Evolutionary conservation across 768 basidiomycete genomes (phyloP), one percentile per base, ranked within the genome.

Genomic region (Collybiopsis luxurians): DNA sequence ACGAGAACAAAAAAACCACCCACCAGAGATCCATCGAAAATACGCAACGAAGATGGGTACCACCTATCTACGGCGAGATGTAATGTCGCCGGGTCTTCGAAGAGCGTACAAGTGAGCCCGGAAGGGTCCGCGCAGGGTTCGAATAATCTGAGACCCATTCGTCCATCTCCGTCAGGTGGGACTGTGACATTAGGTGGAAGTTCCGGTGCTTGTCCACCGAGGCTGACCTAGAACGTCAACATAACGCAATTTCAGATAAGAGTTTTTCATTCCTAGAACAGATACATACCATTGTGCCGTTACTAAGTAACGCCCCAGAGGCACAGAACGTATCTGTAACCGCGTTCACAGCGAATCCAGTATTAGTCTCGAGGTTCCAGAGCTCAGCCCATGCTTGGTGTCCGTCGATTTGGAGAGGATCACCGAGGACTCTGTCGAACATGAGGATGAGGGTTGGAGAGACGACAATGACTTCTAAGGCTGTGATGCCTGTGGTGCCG

Each of bases 131-230:
- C 31, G 30, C 67, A 68, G 11, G 66, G 67, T 11, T 60, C 68
- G 34, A 68, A 68, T 57, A 58, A 62, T 58, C 64, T 49, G n/a
- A 61, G 4, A 27, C 59, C 62, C 50, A 53, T 57, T 2, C 72
- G 67, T 4, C 66, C 63, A 9, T 70, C 74, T 4, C 60, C 62
- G n/a, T 61, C 64, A 57, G 75, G 75, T 59, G 60, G 69, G 55
- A 46, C 47, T 12, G 67, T 70, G 15, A 65, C 64, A 27, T 58
- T 63, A 6, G 75, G 74, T 2, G 72, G 76, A 21, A 59, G 70
- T 19, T 67, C 74, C 46, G 76, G 72, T n/a, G 73, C 78, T 64
- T 82, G 77, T 1, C 84, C 83, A 17, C 83, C 83, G 43, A 83
- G 76, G 53, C 60, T 61, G 39, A 64, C 64, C 66, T 67, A 26